A percentile compares a stretch with the other conserved stretches of the same genome.
Evolutionary conservation across 2,329 filamentous ascomycete species (phyloP).

Genomic region (Cyphellophora attinorum): DNA sequence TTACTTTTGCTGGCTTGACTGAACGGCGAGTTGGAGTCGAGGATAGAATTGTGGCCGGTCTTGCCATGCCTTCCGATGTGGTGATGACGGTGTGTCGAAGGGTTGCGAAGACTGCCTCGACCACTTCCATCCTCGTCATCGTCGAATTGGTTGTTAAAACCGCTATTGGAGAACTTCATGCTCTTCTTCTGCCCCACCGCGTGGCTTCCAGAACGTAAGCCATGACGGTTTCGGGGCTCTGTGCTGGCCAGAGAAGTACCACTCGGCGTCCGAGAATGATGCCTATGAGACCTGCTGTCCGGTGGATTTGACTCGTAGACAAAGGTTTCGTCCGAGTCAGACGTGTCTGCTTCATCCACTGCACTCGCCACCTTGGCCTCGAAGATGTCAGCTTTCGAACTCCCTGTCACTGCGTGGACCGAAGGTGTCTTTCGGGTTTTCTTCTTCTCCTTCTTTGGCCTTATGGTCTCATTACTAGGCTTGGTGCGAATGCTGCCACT

Average conservation of each 20-base stretch:
- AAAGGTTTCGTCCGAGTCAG: conserved; percentile 96
- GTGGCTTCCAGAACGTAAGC: conserved; percentile 54
- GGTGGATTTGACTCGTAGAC: conserved; percentile 96
- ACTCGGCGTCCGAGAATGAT: conserved; percentile 90
- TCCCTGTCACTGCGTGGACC: conserved; percentile 46
- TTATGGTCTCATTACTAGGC: conserved; percentile 89
- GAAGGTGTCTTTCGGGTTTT: conserved; percentile 62
- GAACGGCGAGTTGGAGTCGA: conserved; percentile 72
- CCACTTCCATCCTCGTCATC: conserved; percentile 60
- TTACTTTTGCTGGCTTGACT: conserved; percentile 57
- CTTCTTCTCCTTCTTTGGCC: conserved; percentile 85
- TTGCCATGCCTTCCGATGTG: conserved; percentile 74
- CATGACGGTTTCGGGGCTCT: conserved; percentile 51
- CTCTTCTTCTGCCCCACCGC: conserved; percentile 69
- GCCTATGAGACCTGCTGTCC: conserved; percentile 58
- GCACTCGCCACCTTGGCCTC: conserved; percentile 94
- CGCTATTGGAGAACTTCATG: conserved; percentile 88
- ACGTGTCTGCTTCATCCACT: conserved; percentile 91
- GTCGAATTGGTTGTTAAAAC: conserved; percentile 54
- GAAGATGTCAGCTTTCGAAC: conserved; percentile 95
- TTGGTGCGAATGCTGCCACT: conserved; percentile 73
- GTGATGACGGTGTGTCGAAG: conserved; percentile 57
- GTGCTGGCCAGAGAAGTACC: conserved; percentile 62
- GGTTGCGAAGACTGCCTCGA: conserved; percentile 51
- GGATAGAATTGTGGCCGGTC: conserved; percentile 59